phyloP scores from a whole-genome alignment of 805 yeast species.

The Metschnikowia aberdeeniae region DNA sequence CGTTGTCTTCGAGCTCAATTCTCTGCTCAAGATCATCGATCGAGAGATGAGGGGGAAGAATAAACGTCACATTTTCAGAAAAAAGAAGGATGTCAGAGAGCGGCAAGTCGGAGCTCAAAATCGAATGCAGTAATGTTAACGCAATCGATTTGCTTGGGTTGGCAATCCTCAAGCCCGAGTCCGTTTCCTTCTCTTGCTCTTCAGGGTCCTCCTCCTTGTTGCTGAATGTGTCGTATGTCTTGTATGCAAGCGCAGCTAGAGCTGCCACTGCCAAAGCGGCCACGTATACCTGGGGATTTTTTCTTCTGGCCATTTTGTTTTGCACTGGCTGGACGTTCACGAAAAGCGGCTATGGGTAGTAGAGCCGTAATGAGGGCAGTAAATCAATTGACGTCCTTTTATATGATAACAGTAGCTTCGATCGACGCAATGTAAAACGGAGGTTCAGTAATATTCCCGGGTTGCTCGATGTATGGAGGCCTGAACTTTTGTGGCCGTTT shows the following conservation, averaged over 20 bases:
- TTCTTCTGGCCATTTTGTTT: slow-evolving; percentile 16
- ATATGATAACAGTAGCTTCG: too few species aligned
- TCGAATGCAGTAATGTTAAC: slow-evolving; percentile 39
- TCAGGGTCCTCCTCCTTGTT: background rate
- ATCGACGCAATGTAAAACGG: too few species aligned
- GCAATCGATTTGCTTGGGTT: slow-evolving; percentile 36
- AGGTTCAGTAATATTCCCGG: background rate
- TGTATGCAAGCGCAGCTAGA: slow-evolving; percentile 30
- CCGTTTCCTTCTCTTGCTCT: slow-evolving; percentile 1
- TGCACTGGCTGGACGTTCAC: background rate
- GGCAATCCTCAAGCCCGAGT: background rate
- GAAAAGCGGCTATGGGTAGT: too few species aligned
- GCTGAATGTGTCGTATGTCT: slow-evolving; percentile 23
- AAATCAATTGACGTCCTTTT: too few species aligned
- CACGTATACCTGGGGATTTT: slow-evolving; percentile 27
- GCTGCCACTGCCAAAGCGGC: slow-evolving; percentile 36
- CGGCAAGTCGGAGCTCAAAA: slow-evolving; percentile 35
- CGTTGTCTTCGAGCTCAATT: slow-evolving; percentile 10
- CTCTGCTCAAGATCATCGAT: slow-evolving; percentile 33
- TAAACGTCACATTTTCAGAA: slow-evolving; percentile 39
- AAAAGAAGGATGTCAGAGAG: slow-evolving; percentile 35
- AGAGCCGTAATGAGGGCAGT: too few species aligned
- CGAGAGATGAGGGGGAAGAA: slow-evolving; percentile 40
- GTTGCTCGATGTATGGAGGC: background rate
- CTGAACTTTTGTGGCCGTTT: background rate